Evolutionary conservation across 805 yeast species (phyloP).

Genomic region (Hanseniaspora jakobsenii): DNA sequence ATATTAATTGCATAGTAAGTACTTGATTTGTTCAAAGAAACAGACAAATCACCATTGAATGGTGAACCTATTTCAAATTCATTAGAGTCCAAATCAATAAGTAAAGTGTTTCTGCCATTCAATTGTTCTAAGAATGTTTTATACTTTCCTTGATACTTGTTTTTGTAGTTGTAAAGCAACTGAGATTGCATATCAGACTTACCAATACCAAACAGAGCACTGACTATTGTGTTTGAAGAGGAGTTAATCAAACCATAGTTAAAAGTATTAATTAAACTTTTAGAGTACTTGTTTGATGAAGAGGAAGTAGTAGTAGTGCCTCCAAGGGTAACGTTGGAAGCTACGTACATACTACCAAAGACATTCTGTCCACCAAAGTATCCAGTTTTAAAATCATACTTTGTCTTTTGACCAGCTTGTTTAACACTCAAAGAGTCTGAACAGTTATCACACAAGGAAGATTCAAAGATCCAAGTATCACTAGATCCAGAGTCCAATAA

Average conservation of each 20-base stretch:
- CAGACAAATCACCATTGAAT: constrained; percentile 2
- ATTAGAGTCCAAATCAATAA: background rate
- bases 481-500: constrained; percentile 29
- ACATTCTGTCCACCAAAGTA: constrained; percentile 9
- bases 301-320: too few relatives aligned
- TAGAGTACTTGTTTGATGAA: too few relatives aligned
- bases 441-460: background rate
- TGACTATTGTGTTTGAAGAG: background rate
- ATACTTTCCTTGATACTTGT: background rate
- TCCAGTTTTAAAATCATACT: constrained; percentile 23
- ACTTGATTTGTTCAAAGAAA: constrained; percentile 3
- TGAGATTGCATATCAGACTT: constrained; percentile 7
- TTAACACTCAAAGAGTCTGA: constrained; percentile 31
- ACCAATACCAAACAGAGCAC: constrained; percentile 4
- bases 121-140: background rate
- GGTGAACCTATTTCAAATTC: constrained; percentile 3
- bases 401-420: constrained; percentile 23
- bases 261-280: background rate
- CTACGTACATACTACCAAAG: constrained; percentile 3
- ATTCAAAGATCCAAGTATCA: constrained; percentile 25
- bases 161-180: constrained; percentile 2
- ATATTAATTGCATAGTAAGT: constrained; percentile 5
- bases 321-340: background rate
- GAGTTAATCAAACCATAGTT: background rate
- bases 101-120: background rate